These are phyloP conservation scores for Asterella californica DNA, from an alignment of 225 moss, liverwort and hornwort species.

Conservation along the genomic window DNA sequence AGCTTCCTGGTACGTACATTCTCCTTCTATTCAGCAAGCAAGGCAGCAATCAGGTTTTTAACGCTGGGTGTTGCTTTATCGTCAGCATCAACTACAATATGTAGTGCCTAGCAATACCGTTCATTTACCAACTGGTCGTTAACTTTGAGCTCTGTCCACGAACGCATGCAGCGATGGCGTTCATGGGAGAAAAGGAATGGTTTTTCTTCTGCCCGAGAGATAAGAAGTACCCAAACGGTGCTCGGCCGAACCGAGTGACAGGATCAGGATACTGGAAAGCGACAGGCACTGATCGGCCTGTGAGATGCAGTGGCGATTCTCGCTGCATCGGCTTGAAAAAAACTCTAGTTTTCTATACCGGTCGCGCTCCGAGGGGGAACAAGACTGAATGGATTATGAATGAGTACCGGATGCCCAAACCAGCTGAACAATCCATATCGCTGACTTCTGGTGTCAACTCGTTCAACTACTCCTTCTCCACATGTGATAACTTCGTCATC, in stretches of 20 bases:
- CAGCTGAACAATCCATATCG: conserved; percentile 18
- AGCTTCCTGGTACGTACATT: conserved; percentile 41
- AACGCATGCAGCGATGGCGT: conserved; percentile 50
- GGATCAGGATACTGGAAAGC: conserved; percentile 80
- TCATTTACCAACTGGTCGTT: too few relatives aligned
- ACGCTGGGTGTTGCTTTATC: too few relatives aligned
- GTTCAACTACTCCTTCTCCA: conserved; percentile 2
- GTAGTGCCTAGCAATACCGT: too few relatives aligned
- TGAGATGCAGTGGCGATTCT: conserved; percentile 44
- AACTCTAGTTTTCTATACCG: conserved; percentile 71
- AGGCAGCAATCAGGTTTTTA: background rate
- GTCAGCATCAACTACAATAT: too few relatives aligned
- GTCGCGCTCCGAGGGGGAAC: conserved; percentile 55
- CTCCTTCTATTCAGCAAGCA: background rate
- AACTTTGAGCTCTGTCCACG: background rate
- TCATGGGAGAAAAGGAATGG: conserved; percentile 71
- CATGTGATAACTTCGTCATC: conserved; percentile 6
- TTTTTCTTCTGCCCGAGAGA: conserved; percentile 71
- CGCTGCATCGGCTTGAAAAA: conserved; percentile 66
- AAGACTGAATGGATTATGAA: conserved; percentile 84
- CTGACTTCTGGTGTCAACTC: conserved; percentile 1
- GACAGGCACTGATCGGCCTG: conserved; percentile 66
- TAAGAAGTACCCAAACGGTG: conserved; percentile 71
- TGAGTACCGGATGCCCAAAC: conserved; percentile 57
- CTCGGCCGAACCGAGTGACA: conserved; percentile 64